These are phyloP conservation scores for Dothideomycetidae sp. DNA, from an alignment of 2,329 filamentous ascomycete genomes.

Conservation along the genomic window DNA sequence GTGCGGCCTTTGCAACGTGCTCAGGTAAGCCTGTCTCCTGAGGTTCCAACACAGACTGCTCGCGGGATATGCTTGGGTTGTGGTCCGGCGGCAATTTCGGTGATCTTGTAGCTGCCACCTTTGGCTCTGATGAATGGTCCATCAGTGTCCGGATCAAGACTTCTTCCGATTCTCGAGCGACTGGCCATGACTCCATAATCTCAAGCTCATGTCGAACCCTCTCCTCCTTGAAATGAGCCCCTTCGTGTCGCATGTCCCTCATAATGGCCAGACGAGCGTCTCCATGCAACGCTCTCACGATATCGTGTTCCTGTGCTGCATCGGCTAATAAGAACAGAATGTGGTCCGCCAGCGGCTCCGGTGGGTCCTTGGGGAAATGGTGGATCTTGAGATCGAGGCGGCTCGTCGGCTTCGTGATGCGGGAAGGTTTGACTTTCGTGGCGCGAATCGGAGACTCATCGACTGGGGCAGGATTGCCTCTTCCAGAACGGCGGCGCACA, in stretches of 20 bases:
- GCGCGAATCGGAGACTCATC: not conserved
- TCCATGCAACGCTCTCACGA: constrained; percentile 2
- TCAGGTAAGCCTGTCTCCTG: no score
- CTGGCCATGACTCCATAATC: constrained; percentile 1
- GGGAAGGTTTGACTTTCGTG: constrained; percentile 1
- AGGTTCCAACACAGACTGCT: no score
- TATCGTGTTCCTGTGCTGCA: constrained; percentile 1
- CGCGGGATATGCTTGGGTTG: no score
- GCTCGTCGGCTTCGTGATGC: no score
- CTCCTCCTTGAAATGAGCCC: not conserved
- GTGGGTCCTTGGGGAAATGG: constrained; percentile 3
- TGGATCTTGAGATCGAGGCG: no score
- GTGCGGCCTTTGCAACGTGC: no score
- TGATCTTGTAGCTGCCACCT: no score
- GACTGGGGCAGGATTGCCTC: no score
- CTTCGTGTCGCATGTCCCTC: not conserved
- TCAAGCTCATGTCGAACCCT: constrained; percentile 1
- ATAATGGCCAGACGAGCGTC: constrained; percentile 3
- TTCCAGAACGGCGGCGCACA: not conserved
- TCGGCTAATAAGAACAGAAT: constrained; percentile 5
- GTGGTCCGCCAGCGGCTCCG: not conserved
- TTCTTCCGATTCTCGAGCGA: not conserved
- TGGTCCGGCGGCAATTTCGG: no score
- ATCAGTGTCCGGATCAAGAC: no score
- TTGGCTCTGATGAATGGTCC: no score